Base-by-base conservation (phyloP, 1,284 basidiomycete genomes). In the Tilletiaria anomala region DNA sequence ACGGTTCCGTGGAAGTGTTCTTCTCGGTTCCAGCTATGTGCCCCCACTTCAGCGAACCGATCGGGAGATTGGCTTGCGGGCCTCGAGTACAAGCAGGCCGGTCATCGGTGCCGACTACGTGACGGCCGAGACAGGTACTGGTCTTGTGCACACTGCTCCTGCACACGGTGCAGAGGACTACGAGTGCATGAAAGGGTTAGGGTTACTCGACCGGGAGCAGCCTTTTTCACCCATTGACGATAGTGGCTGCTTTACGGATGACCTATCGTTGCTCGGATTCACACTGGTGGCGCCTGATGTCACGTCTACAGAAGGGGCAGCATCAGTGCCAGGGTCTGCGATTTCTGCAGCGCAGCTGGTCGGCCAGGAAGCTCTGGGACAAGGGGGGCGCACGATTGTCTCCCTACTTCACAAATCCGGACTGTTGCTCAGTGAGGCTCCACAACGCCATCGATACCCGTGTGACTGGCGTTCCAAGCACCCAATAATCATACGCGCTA, bases 401-500 rank as follows among this genome's bases (percentile, higher is more conserved):
- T 70, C 73, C 45, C 45, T 58, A 8, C 43, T 65, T 11, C 68
- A 74, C 39, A 61, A 73, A n/a, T 44, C 56, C 1, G 78, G 75
- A 2, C 71, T 70, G 0, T 65, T 85, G 21, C 78, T 79, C 44
- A 71, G 82, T 40, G 75, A 85, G 58, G 47, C 52, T n/a, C 73
- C 72, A 48, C 76, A 86, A 54, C 78, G 77, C 51, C 93, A 97
- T 70, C 78, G 80, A 37, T 97, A 94, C 65, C 89, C 93, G 0
- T 89, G 88, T 63, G 91, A 99, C 64, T 97, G 91, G 91, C 83
- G 86, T 65, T 91, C 91, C 1, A 80, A 89, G 56, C 73, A 84
- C 61, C 91, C 91, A 0, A 79, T 96, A 54, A 87, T 99, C 48
- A 76, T 86, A 39, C 80, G 80, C n/a, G 84, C 89, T 0, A 96